phyloP scores from a whole-genome alignment of 176 grass and related monocot species.

The Luzula sylvatica region DNA sequence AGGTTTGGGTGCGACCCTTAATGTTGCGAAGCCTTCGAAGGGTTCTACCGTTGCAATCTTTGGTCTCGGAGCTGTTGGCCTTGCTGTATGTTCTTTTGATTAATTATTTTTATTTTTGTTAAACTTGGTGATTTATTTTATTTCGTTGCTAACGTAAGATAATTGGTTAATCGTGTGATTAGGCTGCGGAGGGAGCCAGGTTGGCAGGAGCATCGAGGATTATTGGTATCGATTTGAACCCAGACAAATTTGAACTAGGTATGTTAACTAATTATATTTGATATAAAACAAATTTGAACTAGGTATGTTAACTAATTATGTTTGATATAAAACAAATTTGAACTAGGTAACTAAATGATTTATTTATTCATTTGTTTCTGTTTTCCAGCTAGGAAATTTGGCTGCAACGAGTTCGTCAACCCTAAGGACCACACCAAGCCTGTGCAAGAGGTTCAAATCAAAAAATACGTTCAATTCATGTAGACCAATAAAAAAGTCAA shows the following conservation, averaged over 20 bases:
- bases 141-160: background rate
- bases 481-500: too few relatives aligned
- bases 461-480: background rate
- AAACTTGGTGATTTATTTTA: background rate
- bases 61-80: constrained; percentile 76
- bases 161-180: constrained; percentile 2
- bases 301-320: too few relatives aligned
- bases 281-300: too few relatives aligned
- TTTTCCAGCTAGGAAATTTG: constrained; percentile 68
- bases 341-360: too few relatives aligned
- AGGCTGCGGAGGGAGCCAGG: constrained; percentile 84
- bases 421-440: constrained; percentile 56
- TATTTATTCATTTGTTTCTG: background rate
- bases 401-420: constrained; percentile 84
- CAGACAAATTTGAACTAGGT: constrained; percentile 66
- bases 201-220: constrained; percentile 70
- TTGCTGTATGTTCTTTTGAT: constrained; percentile 40
- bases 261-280: background rate
- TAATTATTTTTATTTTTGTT: background rate
- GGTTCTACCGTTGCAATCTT: constrained; percentile 64
- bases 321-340: too few relatives aligned
- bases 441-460: constrained; percentile 45
- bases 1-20: constrained; percentile 71
- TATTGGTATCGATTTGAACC: constrained; percentile 77
- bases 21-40: constrained; percentile 66